Conservation (phyloP, 1,139 yeast genomes). For the Geotrichum candidum region DNA sequence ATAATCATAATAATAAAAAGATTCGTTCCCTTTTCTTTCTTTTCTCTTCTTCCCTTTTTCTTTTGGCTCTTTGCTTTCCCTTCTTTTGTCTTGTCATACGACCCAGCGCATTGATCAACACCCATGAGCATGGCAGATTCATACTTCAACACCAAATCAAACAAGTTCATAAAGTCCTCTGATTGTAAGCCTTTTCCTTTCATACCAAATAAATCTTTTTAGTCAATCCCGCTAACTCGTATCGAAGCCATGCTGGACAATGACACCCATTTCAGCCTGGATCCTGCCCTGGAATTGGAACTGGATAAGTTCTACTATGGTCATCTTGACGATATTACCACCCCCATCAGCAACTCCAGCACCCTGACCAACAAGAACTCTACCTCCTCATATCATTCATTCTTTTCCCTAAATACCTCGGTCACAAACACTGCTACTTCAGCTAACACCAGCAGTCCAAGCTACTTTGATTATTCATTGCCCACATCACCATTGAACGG, state of each 20-base stretch:
- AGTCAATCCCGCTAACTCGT: background rate
- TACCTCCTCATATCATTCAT: background rate
- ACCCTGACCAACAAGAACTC: background rate
- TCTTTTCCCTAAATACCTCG: background rate
- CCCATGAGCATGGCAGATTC: background rate
- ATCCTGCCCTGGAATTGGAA: conserved; percentile 6
- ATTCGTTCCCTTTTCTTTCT: background rate
- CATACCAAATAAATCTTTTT: background rate
- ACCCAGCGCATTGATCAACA: background rate
- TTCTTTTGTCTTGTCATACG: background rate
- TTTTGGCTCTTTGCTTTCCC: background rate
- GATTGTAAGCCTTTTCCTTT: background rate
- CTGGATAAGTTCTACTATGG: conserved; percentile 10
- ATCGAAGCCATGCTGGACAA: background rate
- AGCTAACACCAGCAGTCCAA: background rate
- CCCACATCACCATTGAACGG: background rate
- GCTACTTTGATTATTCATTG: background rate
- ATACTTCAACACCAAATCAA: background rate
- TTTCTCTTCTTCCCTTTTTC: background rate
- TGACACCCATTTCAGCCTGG: background rate
- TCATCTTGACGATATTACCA: background rate
- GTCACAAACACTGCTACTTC: background rate
- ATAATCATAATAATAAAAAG: too few species aligned
- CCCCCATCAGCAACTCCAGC: background rate
- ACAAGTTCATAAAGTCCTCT: background rate